Conservation (phyloP, 2,329 filamentous ascomycete genomes). For the Trichoderma harzianum region DNA sequence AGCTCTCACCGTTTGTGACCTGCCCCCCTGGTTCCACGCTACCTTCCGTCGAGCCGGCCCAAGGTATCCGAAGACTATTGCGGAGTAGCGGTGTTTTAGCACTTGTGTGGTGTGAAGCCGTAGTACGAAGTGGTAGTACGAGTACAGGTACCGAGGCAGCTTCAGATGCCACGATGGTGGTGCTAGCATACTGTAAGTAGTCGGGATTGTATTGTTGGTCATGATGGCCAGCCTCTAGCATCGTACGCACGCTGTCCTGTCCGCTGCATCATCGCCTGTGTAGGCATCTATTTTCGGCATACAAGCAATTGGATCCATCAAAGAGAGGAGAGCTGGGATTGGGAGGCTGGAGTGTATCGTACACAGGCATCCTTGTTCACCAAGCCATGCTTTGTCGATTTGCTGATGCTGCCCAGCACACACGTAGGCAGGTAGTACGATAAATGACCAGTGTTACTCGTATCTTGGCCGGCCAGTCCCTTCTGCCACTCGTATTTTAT, state of each 20-base stretch:
- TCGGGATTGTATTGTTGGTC: not conserved
- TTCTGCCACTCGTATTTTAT: not conserved
- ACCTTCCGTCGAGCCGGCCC: constrained; percentile 15
- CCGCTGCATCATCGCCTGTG: not conserved
- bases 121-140: not conserved
- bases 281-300: not conserved
- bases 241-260: not conserved
- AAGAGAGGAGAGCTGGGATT: not conserved
- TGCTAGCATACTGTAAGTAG: not conserved
- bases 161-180: not conserved
- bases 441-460: not conserved
- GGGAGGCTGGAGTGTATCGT: not conserved
- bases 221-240: not conserved
- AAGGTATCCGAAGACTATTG: not conserved
- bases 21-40: constrained; percentile 8
- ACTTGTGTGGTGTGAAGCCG: not conserved
- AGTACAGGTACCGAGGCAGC: not conserved
- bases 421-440: not conserved
- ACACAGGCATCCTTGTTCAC: not conserved
- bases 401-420: not conserved
- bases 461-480: not conserved
- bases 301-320: not conserved
- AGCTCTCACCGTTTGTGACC: constrained; percentile 7
- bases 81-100: constrained; percentile 1
- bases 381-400: not conserved